A percentile compares a stretch with the other conserved stretches of the same genome.
Evolutionary conservation across 441 rosid species (phyloP).

Genomic region (Syzygium malaccense): DNA sequence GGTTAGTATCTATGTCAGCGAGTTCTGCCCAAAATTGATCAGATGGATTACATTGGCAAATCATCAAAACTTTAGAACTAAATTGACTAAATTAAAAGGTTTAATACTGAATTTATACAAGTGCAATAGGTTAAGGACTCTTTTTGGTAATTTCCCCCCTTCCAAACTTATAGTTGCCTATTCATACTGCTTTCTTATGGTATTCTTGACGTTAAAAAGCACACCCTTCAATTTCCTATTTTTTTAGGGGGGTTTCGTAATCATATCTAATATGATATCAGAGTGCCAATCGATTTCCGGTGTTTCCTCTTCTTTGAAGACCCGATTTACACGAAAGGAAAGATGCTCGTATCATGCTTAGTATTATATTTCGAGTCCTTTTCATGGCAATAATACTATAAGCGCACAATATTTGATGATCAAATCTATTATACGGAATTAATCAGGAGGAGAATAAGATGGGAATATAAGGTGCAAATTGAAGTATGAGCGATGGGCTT

Average conservation of each 20-base stretch:
- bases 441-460: neutral
- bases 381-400: neutral
- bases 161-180: too few relatives aligned
- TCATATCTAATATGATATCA: neutral
- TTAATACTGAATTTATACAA: too few relatives aligned
- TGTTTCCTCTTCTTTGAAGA: neutral
- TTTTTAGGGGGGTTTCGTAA: neutral
- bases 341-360: neutral
- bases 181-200: too few relatives aligned
- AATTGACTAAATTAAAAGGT: neutral
- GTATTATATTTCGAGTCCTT: neutral
- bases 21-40: accelerated
- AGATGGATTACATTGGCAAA: neutral
- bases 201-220: too few relatives aligned
- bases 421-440: neutral
- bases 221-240: too few relatives aligned
- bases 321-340: neutral
- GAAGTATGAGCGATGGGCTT: neutral
- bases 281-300: neutral
- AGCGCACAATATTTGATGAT: neutral
- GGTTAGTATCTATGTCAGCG: accelerated
- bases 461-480: neutral
- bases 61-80: neutral
- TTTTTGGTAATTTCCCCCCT: too few relatives aligned
- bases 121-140: too few relatives aligned